Conservation (phyloP, 495 filamentous ascomycete species). For the Aspergillus conjunctus region DNA sequence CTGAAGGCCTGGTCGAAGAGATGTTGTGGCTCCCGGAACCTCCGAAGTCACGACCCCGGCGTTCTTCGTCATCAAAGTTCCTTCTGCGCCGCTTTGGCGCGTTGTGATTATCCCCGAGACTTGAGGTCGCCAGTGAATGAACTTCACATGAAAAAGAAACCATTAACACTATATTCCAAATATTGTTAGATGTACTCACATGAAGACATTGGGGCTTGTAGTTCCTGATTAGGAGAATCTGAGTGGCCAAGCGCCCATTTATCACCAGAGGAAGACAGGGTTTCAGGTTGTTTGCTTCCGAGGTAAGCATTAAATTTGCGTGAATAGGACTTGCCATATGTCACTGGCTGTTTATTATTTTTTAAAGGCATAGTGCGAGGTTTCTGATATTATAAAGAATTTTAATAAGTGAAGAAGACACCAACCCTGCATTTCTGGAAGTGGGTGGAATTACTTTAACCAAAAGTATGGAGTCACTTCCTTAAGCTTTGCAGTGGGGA, state of each 20-base stretch:
- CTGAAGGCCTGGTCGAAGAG: too few relatives aligned
- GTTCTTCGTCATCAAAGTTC: too few relatives aligned
- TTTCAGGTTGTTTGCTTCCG: neutral
- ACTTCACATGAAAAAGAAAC: neutral
- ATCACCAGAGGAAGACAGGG: neutral
- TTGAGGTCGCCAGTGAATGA: too few relatives aligned
- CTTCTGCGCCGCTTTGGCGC: too few relatives aligned
- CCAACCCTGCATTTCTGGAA: too few relatives aligned
- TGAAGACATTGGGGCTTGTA: neutral
- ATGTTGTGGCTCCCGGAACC: too few relatives aligned
- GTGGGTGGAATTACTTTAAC: too few relatives aligned
- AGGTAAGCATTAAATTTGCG: neutral
- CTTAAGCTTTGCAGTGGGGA: too few relatives aligned
- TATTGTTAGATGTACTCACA: constrained; percentile 7
- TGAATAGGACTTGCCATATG: constrained; percentile 20
- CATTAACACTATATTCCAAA: neutral
- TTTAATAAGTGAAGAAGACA: neutral
- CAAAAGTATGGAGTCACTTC: too few relatives aligned
- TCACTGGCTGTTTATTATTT: constrained; percentile 18
- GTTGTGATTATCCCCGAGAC: too few relatives aligned
- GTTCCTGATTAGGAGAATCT: neutral
- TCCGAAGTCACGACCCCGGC: too few relatives aligned
- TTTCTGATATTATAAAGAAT: neutral
- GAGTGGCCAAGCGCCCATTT: neutral
- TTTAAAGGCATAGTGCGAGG: constrained; percentile 14